Percentiles rank a stretch among this genome's conserved stretches.
Conservation (phyloP, 169 alveolate genomes). For the Eimeria necatrix region DNA sequence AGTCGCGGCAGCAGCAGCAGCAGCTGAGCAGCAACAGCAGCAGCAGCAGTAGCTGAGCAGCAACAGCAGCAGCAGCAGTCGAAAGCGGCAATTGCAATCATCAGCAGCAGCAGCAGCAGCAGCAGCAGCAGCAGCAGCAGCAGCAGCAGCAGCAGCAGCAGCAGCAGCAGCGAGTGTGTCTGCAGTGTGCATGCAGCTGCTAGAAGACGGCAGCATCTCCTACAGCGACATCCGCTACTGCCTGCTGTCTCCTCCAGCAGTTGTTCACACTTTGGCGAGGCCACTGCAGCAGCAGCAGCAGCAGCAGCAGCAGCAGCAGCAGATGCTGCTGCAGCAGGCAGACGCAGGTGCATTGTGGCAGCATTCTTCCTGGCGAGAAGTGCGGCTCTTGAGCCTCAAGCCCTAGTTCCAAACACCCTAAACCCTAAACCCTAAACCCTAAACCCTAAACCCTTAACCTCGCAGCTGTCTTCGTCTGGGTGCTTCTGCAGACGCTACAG, state of each 20-base stretch:
- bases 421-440: conserved; percentile 18
- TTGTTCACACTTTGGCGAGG: neutral
- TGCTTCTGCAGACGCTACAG: neutral
- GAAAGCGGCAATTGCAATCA: too few species aligned
- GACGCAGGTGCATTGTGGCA: neutral
- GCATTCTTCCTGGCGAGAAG: neutral
- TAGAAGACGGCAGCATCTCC: neutral
- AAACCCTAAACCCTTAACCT: neutral
- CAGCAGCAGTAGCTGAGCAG: neutral
- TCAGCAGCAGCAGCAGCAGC: neutral
- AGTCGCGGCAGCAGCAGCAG: neutral
- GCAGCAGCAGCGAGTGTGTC: neutral
- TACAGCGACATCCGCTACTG: conserved; percentile 46
- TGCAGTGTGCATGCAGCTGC: conserved; percentile 30
- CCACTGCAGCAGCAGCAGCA: neutral
- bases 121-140: neutral
- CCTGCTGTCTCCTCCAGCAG: conserved; percentile 23
- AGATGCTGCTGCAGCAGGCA: neutral
- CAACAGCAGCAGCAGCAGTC: too few species aligned
- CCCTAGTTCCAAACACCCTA: neutral
- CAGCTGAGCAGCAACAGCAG: neutral
- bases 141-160: conserved; percentile 62
- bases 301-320: conserved; percentile 59
- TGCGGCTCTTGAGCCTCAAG: neutral
- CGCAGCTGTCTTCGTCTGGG: neutral